These are phyloP conservation scores for Aspergillus biplanus DNA, from an alignment of 495 filamentous ascomycete genomes.

Conservation along the genomic window DNA sequence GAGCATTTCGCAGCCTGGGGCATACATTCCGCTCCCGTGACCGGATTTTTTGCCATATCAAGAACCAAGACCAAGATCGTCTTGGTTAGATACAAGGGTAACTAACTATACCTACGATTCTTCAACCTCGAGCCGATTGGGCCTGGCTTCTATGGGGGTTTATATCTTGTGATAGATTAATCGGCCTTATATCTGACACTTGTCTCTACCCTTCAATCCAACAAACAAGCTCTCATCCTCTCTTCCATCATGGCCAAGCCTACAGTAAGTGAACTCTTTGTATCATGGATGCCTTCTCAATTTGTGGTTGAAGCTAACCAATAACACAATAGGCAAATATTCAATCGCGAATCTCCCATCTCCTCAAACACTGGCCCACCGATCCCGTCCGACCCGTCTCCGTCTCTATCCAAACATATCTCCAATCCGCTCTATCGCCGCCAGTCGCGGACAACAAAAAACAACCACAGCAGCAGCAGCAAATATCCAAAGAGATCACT, in stretches of 20 bases:
- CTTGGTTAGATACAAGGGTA: too few relatives aligned
- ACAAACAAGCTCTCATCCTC: not conserved
- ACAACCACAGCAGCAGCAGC: constrained; percentile 25
- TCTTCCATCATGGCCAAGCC: constrained; percentile 34
- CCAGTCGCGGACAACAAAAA: constrained; percentile 22
- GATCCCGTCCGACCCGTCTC: constrained; percentile 75
- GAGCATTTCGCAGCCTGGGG: constrained; percentile 19
- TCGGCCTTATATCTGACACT: not conserved
- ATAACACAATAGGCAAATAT: constrained; percentile 41
- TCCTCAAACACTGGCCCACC: constrained; percentile 76
- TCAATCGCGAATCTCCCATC: constrained; percentile 57
- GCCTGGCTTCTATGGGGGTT: too few relatives aligned
- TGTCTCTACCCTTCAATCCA: not conserved
- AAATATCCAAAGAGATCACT: constrained; percentile 21
- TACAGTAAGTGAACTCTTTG: constrained; percentile 25
- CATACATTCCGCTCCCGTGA: constrained; percentile 20
- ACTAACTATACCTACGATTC: not conserved
- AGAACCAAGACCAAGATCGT: not conserved
- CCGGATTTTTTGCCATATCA: constrained; percentile 23
- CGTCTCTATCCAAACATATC: constrained; percentile 70
- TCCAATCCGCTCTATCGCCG: constrained; percentile 62
- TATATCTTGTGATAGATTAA: too few relatives aligned
- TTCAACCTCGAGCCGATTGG: not conserved
- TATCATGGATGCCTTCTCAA: constrained; percentile 2
- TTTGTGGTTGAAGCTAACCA: constrained; percentile 14